Base-by-base conservation (phyloP, 2,329 filamentous ascomycete species). In the Aspergillus luchuensis region DNA sequence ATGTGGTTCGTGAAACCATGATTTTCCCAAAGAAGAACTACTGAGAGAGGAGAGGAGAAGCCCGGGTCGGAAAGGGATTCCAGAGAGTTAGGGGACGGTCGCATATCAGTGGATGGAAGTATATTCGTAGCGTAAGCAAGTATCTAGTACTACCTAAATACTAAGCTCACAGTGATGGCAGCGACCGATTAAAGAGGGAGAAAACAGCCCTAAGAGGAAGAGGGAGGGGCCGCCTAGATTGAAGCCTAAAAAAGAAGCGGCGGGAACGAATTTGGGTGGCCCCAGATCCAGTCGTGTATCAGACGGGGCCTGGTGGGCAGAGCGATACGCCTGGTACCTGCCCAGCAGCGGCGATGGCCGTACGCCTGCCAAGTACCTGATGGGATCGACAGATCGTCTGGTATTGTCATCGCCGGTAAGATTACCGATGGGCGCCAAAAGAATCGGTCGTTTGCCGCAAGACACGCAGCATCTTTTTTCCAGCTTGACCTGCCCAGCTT, bases 181-280 rank as follows among this genome's bases (percentile, higher is more conserved):
- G 13, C 6, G 25, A 36, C 33, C 33, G 25, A 25, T 25, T 6
- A 51, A 51, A 13, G 49, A 39, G 21, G 56, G 43, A 43, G 49
- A 45, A 36, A 48, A 13, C 19, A 25, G 43, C 50, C 38, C 38
- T 41, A 45, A 58, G 15, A 45, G 21, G 11, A 54, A 54, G 52
- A 41, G 30, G 58, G 60, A 56, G 61, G 62, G 64, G 64, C 61
- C 58, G 58, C 51, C 56, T 59, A 52, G 57, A 52, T 60, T 60
- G 60, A 65, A 64, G 68, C 61, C 63, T 67, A 68, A 69, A 66
- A 67, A 67, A 70, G 63, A 65, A 63, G 64, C 63, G 65, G 61
- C 62, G 66, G 63, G 63, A 68, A 56, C 55, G 56, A 52, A 53
- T 61, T 63, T 58, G 61, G 54, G 54, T 52, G 63, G 63, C 61